Evolutionary conservation across 2,329 filamentous ascomycete species (phyloP).

Genomic region (Leptodontidium sp.): DNA sequence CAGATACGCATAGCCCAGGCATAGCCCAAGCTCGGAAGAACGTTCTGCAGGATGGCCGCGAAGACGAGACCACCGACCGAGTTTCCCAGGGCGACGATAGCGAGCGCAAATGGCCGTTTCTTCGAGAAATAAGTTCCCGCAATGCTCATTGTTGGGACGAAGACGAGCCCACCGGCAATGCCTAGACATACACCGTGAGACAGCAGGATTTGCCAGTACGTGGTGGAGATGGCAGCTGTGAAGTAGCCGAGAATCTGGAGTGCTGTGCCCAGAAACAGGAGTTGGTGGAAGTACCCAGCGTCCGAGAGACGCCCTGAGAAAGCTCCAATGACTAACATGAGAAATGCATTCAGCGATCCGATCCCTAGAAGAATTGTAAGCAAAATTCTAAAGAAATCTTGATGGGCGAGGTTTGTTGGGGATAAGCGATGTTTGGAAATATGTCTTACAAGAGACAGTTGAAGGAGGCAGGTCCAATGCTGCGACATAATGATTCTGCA

Average conservation of each 20-base stretch:
- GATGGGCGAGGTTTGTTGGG: background rate
- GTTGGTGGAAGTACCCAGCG: conserved; percentile 43
- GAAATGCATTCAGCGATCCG: conserved; percentile 51
- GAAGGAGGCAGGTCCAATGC: conserved; percentile 47
- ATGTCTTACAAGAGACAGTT: conserved; percentile 47
- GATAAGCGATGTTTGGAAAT: background rate
- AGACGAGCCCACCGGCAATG: conserved; percentile 54
- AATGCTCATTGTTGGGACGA: conserved; percentile 61
- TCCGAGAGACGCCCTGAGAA: conserved; percentile 32
- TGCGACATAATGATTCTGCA: conserved; percentile 51
- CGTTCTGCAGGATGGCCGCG: conserved; percentile 58
- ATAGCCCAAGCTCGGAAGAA: conserved; percentile 52
- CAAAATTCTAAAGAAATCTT: background rate
- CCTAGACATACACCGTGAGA: conserved; percentile 56
- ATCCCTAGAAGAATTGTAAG: conserved; percentile 41
- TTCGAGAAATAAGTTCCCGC: conserved; percentile 57
- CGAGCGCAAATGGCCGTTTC: conserved; percentile 47
- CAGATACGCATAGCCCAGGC: conserved; percentile 54
- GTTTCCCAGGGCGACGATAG: conserved; percentile 58
- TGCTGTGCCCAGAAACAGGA: conserved; percentile 38
- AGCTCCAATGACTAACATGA: conserved; percentile 51
- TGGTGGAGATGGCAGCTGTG: conserved; percentile 48
- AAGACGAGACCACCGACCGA: conserved; percentile 70
- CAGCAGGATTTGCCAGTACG: conserved; percentile 56
- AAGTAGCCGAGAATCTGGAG: conserved; percentile 55